Percentiles rank a stretch among this genome's conserved stretches.
These are phyloP conservation scores for Entomophthora muscae DNA, from an alignment of 371 early-diverging fungal species.

Conservation along the genomic window DNA sequence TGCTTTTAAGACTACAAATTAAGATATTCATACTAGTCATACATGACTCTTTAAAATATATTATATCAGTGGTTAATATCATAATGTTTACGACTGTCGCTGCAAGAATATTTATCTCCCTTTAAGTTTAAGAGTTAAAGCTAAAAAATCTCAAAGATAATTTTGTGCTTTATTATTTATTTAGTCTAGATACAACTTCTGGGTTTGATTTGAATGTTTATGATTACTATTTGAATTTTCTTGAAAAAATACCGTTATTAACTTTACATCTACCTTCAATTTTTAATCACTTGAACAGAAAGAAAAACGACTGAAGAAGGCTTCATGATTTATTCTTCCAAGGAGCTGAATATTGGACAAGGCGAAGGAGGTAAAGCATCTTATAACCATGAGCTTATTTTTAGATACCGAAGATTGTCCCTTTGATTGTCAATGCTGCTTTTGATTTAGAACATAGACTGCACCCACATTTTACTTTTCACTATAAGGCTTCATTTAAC, in stretches of 20 bases:
- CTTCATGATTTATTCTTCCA: neutral
- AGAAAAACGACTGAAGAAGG: constrained; percentile 5
- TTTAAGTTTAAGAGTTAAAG: too few relatives aligned
- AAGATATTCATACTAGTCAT: neutral
- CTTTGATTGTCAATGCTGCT: constrained; percentile 5
- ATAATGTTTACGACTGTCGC: neutral
- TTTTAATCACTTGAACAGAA: neutral
- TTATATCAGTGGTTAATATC: neutral
- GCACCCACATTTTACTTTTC: neutral
- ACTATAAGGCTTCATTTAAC: neutral
- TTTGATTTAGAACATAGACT: neutral
- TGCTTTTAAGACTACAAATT: neutral
- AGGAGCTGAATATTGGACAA: constrained; percentile 5
- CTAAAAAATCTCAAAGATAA: too few relatives aligned
- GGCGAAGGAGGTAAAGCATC: constrained; percentile 2
- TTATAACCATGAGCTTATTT: neutral
- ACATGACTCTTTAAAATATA: neutral
- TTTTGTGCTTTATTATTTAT: neutral
- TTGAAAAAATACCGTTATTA: neutral
- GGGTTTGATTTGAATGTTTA: neutral
- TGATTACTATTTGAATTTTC: neutral
- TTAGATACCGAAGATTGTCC: constrained; percentile 1
- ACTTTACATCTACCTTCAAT: neutral
- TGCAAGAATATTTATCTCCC: too few relatives aligned
- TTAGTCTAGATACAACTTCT: neutral